These are phyloP conservation scores for Alternaria sp. DNA, from an alignment of 2,329 filamentous ascomycete species.

Conservation along the genomic window DNA sequence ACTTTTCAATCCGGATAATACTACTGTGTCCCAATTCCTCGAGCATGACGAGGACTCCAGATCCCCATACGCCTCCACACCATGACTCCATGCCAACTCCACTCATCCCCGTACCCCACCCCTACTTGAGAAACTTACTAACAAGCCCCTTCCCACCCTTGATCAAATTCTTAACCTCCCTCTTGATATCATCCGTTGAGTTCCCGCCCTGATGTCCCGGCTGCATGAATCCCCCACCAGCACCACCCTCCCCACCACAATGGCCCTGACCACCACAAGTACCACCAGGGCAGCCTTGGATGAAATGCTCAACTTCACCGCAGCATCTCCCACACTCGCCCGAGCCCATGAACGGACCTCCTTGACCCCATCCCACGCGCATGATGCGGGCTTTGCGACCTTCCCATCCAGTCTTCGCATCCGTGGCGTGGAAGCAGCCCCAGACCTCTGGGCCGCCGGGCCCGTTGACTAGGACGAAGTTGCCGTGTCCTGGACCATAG, in stretches of 20 bases:
- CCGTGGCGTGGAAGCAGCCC: conserved; percentile 55
- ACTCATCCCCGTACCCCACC: not conserved
- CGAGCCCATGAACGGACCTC: conserved; percentile 53
- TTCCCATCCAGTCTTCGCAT: conserved; percentile 54
- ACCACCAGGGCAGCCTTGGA: conserved; percentile 37
- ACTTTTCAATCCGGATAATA: not conserved
- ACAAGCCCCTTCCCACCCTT: conserved; percentile 33
- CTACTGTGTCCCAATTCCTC: not conserved
- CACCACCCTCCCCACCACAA: conserved; percentile 25
- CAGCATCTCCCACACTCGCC: conserved; percentile 47
- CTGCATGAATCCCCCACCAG: conserved; percentile 17
- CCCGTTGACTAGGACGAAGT: conserved; percentile 49
- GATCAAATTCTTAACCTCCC: conserved; percentile 30
- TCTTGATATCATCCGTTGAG: conserved; percentile 14
- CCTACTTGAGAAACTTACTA: conserved; percentile 37
- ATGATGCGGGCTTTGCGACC: conserved; percentile 54
- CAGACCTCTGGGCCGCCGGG: conserved; percentile 49
- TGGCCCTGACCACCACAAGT: conserved; percentile 34
- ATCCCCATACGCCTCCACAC: not conserved
- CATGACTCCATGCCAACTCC: not conserved
- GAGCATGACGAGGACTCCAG: not conserved
- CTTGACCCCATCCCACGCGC: conserved; percentile 47
- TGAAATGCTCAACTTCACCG: conserved; percentile 39
- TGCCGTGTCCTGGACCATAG: conserved; percentile 56
- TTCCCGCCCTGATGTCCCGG: conserved; percentile 23